Percentiles rank a stretch among this genome's conserved stretches.
phyloP scores from a whole-genome alignment of 139 green algal genomes.

The Chlamydomonas sp. region DNA sequence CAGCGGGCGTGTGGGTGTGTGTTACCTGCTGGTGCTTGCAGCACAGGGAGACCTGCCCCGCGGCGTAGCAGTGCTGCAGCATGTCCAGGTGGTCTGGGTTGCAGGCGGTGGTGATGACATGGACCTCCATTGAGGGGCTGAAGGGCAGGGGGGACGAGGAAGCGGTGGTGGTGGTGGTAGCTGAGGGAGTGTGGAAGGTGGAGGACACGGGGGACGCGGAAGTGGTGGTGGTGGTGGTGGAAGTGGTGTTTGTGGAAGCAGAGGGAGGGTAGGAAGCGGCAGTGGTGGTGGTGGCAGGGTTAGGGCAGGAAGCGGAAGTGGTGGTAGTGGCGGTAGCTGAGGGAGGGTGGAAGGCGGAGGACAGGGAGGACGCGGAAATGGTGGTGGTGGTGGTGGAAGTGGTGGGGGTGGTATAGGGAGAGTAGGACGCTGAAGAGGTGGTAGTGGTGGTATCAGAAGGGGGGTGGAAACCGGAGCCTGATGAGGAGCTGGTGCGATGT shows the following conservation, averaged over 20 bases:
- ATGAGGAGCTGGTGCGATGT: background rate
- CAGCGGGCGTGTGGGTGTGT: background rate
- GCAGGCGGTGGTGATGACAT: background rate
- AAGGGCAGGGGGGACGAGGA: background rate
- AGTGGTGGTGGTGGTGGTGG: background rate
- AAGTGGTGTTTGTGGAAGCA: no score
- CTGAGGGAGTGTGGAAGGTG: background rate
- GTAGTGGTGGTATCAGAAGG: background rate
- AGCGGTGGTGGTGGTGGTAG: no score
- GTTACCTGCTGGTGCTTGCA: background rate
- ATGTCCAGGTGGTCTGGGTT: slow-evolving; percentile 12
- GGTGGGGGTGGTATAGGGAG: no score
- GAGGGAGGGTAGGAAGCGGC: no score
- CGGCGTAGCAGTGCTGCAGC: slow-evolving; percentile 24
- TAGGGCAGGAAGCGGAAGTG: no score
- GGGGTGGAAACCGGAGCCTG: background rate
- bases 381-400: no score
- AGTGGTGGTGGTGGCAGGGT: no score
- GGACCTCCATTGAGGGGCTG: background rate
- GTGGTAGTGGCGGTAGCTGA: no score
- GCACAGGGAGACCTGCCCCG: background rate
- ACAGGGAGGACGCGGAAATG: no score
- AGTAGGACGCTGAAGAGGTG: background rate
- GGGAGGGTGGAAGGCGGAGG: no score
- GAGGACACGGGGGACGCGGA: background rate